These are phyloP conservation scores for Eucalyptus guilfoylei DNA, from an alignment of 345 rosid species.

Conservation along the genomic window DNA sequence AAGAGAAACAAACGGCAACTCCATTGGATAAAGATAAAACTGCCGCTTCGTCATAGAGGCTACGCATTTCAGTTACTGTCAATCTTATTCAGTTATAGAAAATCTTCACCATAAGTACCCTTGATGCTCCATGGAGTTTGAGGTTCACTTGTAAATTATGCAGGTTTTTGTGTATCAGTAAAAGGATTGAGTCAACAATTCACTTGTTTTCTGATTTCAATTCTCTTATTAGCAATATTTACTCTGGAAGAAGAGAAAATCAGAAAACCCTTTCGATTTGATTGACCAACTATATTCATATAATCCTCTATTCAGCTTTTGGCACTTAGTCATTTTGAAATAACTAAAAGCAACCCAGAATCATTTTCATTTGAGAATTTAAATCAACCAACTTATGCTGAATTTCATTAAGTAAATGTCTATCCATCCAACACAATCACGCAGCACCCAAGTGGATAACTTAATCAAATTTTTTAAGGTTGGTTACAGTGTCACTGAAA, in stretches of 20 bases:
- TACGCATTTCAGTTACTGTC: background rate
- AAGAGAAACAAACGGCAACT: background rate
- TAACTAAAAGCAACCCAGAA: background rate
- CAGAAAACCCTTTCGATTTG: background rate
- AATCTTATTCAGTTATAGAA: background rate
- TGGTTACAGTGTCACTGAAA: background rate
- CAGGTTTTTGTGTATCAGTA: background rate
- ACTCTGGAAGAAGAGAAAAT: background rate
- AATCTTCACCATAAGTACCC: background rate
- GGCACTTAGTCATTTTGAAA: background rate
- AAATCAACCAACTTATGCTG: background rate
- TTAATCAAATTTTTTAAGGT: background rate
- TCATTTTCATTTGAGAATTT: background rate
- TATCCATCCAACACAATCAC: background rate
- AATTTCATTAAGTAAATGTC: background rate
- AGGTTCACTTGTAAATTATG: background rate
- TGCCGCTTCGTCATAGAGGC: background rate
- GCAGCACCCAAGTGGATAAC: background rate
- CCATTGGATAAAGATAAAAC: background rate
- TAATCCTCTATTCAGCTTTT: background rate
- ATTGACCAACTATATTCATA: background rate
- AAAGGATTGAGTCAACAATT: background rate
- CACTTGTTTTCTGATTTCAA: background rate
- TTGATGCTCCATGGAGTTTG: background rate
- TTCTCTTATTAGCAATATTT: background rate